Percentiles rank a stretch among this genome's conserved stretches.
phyloP scores from a whole-genome alignment of 805 yeast genomes.

The Lipomyces chichibuensis region DNA sequence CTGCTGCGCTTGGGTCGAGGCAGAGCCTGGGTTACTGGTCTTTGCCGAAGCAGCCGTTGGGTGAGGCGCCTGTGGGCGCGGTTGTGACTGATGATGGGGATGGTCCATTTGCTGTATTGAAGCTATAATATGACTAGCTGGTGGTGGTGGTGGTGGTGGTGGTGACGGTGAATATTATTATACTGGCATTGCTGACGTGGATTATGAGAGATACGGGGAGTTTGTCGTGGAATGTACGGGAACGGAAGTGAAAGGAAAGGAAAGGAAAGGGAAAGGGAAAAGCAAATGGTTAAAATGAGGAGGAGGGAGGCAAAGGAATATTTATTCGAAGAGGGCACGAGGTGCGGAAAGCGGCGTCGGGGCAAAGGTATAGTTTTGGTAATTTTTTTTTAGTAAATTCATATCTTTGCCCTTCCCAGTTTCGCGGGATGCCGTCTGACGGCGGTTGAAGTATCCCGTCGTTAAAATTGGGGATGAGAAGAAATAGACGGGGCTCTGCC shows the following conservation, averaged over 20 bases:
- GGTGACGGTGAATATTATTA: no score
- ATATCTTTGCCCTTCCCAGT: neutral
- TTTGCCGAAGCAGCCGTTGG: conserved; percentile 14
- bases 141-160: neutral
- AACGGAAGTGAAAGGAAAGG: neutral
- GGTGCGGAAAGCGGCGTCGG: conserved; percentile 7
- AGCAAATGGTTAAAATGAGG: neutral
- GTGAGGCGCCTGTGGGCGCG: conserved; percentile 9
- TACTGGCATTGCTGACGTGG: neutral
- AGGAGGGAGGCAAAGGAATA: neutral
- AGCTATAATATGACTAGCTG: neutral
- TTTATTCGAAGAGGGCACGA: neutral
- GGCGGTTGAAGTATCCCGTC: neutral
- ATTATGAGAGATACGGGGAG: neutral
- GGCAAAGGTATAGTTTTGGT: neutral
- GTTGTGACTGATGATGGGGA: conserved; percentile 5
- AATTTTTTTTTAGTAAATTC: neutral
- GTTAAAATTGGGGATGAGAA: neutral
- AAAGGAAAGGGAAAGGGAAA: neutral
- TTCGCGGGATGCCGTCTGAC: neutral
- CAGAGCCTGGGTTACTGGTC: conserved; percentile 4
- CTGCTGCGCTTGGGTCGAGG: neutral
- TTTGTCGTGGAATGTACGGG: no score
- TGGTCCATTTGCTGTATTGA: neutral
- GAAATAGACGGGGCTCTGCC: neutral